A percentile compares a stretch with the other conserved stretches of the same genome.
phyloP scores from a whole-genome alignment of 2,329 filamentous ascomycete genomes.

The Diaporthe vaccinii region DNA sequence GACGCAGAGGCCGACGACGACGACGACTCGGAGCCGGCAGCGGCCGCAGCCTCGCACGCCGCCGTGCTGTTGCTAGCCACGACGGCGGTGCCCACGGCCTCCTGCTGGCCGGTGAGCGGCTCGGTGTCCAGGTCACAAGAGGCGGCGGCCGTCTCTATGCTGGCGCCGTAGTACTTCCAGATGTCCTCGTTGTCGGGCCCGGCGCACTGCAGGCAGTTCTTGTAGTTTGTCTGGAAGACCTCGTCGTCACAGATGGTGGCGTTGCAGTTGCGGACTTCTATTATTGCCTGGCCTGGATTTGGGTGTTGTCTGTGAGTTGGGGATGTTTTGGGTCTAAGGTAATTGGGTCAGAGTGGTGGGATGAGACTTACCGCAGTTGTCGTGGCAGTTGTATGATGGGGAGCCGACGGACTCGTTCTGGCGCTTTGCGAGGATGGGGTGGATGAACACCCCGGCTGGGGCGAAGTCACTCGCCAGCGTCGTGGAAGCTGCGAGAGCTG shows the following conservation, averaged over 20 bases:
- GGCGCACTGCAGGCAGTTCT: slow-evolving; percentile 56
- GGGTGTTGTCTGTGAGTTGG: background rate
- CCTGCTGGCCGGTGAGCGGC: slow-evolving; percentile 43
- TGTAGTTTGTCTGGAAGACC: slow-evolving; percentile 55
- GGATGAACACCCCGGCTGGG: background rate
- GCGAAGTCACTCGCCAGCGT: slow-evolving; percentile 9
- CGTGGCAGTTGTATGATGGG: slow-evolving; percentile 58
- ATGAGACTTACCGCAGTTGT: slow-evolving; percentile 56
- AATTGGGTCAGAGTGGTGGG: background rate
- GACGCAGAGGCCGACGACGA: background rate
- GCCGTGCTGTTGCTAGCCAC: slow-evolving; percentile 32
- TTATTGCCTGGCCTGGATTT: slow-evolving; percentile 51
- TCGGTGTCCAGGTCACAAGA: slow-evolving; percentile 48
- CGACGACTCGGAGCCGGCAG: background rate
- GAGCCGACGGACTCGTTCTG: slow-evolving; percentile 52
- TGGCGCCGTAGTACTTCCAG: slow-evolving; percentile 56
- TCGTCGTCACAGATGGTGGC: slow-evolving; percentile 52
- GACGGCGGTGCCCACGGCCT: slow-evolving; percentile 42
- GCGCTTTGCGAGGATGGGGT: slow-evolving; percentile 45
- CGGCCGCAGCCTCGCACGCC: slow-evolving; percentile 34
- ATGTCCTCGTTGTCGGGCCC: slow-evolving; percentile 56
- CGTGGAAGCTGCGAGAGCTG: slow-evolving; percentile 28
- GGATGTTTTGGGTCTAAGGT: background rate
- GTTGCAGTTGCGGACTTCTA: slow-evolving; percentile 47
- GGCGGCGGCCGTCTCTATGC: slow-evolving; percentile 48